Evolutionary conservation across 768 basidiomycete species (phyloP), one percentile per base, ranked within the genome.

Genomic region (Termitomyces sp.): DNA sequence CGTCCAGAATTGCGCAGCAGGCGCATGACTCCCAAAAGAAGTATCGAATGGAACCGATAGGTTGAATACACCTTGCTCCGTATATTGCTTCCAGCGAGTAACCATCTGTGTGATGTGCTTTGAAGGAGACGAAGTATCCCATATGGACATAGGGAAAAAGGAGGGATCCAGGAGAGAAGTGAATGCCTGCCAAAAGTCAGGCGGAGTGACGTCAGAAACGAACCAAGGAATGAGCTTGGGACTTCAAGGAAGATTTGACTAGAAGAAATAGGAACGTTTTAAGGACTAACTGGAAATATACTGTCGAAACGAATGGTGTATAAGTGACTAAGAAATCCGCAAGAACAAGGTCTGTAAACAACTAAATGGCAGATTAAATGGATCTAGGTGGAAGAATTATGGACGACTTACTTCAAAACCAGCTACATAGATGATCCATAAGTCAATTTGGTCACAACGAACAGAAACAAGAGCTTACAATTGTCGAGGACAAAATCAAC

Each of bases 161-260:
- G 82, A 73, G 2, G 81, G 75, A 44, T 84, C 78, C 44, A 87
- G 77, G 1, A 94, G 75, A 7, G 75, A 76, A 1, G 67, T 52
- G 55, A 95, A 78, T 0, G 83, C 80, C 49, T 74, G 69, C 26
- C 67, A 62, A 69, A 97, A 97, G 69, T 99, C 96, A 26, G 78
- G 73, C 1, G 96, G 94, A 4, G 91, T 89, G 28, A 95, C 94
- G 68, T 97, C 93, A 11, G 91, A 94, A 46, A 98, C 95, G 67
- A 98, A 99, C 94, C 96, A 99, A 0, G 95, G 95, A 51, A 98
- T 89, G 9, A 89, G 75, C 69, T 99, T 98, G 0, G 94, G 91
- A 72, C 94, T 96, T 58, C 31, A 38, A 15, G 3, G 50, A 45
- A 41, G 52, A 17, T 47, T 56, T 11, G 61, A 35, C 53, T 9